Evolutionary conservation across 441 rosid species (phyloP).

Genomic region (Erodium trifolium): DNA sequence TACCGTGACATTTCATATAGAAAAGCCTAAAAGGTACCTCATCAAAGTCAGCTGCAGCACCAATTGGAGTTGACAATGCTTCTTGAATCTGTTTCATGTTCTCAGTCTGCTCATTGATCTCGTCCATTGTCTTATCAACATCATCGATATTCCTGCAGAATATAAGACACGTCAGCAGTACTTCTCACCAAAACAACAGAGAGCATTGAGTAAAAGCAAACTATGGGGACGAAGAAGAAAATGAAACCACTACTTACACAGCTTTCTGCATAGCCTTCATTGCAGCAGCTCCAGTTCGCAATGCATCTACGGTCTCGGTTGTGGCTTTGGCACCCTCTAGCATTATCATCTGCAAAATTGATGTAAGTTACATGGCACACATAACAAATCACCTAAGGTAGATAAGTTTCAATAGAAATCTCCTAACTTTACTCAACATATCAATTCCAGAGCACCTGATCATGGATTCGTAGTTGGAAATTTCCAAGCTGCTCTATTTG

Average conservation of each 20-base stretch:
- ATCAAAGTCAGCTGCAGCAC: conserved; percentile 28
- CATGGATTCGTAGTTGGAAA: conserved; percentile 88
- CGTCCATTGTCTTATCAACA: conserved; percentile 72
- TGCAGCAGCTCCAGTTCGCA: conserved; percentile 85
- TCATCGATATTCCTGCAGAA: conserved; percentile 74
- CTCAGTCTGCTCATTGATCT: conserved; percentile 47
- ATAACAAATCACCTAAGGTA: background rate
- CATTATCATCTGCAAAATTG: conserved; percentile 68
- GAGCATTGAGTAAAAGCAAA: background rate
- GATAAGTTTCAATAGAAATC: conserved; percentile 1
- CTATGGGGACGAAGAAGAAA: conserved; percentile 5
- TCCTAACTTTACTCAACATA: background rate
- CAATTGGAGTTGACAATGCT: conserved; percentile 72
- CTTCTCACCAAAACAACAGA: background rate
- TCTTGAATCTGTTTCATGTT: conserved; percentile 98
- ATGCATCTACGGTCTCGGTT: conserved; percentile 89
- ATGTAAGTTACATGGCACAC: conserved; percentile 5
- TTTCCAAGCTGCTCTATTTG: conserved; percentile 93
- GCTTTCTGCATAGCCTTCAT: conserved; percentile 62
- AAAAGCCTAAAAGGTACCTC: conserved; percentile 42
- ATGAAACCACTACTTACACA: conserved; percentile 21
- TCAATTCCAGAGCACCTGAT: conserved; percentile 49
- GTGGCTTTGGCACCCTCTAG: conserved; percentile 97
- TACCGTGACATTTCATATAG: background rate
- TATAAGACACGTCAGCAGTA: background rate